Evolutionary conservation across 768 basidiomycete species (phyloP).

Genomic region (Mrakia gelida): DNA sequence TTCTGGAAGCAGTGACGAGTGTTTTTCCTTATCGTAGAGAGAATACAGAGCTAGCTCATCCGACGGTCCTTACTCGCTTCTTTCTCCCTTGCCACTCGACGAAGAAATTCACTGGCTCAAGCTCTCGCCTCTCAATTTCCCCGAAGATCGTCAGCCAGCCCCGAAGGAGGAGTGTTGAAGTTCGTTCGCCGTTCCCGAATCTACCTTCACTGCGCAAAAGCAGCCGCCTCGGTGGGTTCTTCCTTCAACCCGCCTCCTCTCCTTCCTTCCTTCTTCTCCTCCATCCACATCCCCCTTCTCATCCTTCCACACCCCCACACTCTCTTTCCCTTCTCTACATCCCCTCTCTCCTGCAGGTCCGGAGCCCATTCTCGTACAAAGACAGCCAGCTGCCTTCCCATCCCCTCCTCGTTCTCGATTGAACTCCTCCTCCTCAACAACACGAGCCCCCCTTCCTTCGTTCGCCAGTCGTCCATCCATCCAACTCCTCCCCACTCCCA

Average conservation of each 20-base stretch:
- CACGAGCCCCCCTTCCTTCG: background rate
- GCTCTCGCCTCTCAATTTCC: too few relatives aligned
- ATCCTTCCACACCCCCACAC: background rate
- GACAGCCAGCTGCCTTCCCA: background rate
- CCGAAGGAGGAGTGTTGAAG: too few relatives aligned
- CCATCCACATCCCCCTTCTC: background rate
- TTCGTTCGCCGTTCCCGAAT: too few relatives aligned
- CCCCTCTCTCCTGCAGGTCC: conserved; percentile 5
- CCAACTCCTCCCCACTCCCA: background rate
- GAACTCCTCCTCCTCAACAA: background rate
- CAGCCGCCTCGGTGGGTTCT: background rate
- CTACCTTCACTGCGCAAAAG: background rate
- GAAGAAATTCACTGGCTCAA: too few relatives aligned
- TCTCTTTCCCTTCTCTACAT: background rate
- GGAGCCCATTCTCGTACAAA: background rate
- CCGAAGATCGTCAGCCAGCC: too few relatives aligned
- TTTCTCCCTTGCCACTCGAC: too few relatives aligned
- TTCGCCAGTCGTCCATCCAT: background rate
- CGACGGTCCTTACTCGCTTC: too few relatives aligned
- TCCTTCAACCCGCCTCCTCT: too few relatives aligned
- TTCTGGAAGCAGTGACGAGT: too few relatives aligned
- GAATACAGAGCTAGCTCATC: too few relatives aligned
- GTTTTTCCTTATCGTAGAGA: too few relatives aligned
- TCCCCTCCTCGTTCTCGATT: background rate
- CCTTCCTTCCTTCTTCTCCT: background rate